Base-by-base conservation (phyloP, 1,284 basidiomycete genomes). In the Tylopilus sp. region DNA sequence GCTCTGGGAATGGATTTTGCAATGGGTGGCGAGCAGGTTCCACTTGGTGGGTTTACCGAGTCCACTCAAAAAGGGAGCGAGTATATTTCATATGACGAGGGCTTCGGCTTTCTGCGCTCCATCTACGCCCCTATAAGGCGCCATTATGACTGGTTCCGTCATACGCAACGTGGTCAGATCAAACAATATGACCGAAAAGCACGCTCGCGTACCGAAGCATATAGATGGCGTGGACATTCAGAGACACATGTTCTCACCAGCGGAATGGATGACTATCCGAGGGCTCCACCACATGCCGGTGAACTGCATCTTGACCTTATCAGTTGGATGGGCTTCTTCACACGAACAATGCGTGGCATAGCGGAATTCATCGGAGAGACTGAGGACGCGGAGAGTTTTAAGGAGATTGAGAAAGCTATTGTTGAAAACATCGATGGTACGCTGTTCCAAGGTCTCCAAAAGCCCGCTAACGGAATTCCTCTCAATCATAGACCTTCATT, bases 81-180 rank as follows among this genome's bases (percentile, higher is more conserved):
- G 33, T 78, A 83, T 57, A 67, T 90, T 49, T 73, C 80, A 36
- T 79, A 79, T 2, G 74, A 80, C 18, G 72, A 85, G 10, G 86
- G 87, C 0, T 71, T 82, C 4, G 63, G 72, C 2, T 95, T 84
- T 71, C 76, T 97, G 41, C 78, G 74, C 41, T 84, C 82, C 4
- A 89, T 97, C 52, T 97, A 97, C 63, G 71, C 74, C 23, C 86
- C 89, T 5, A 76, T 97, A 12, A 89, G 89, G 57, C 79, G 89
- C 16, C 95, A 97, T 67, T 97, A 97, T 64, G 84, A 91, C 50
- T 97, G 94, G 94, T 97, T 97, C 79, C 81, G 92, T 25, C 82
- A 85, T 44, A 96, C 94, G 2, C 94, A 97, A 68, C 82, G 89
- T 9, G 92, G 92, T 9, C 91, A 95, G 66, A 89, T 97, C 60